Evolutionary conservation across 2,329 filamentous ascomycete species (phyloP).

Genomic region (Aspergillus quadrilineatus): DNA sequence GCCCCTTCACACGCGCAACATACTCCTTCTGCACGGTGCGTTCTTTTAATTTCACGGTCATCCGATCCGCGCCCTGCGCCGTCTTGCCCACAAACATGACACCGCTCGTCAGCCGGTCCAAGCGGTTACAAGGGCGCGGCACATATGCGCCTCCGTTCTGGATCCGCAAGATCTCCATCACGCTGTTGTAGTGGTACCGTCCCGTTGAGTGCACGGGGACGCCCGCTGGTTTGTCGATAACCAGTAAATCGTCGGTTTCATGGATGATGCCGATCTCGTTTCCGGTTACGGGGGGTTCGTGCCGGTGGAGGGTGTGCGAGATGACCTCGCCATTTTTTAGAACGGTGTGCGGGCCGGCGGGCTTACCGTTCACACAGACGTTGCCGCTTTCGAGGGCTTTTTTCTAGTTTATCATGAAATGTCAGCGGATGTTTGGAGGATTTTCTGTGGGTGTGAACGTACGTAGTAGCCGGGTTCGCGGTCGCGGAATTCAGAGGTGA

Average conservation of each 20-base stretch:
- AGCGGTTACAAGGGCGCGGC: constrained; percentile 78
- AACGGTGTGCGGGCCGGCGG: constrained; percentile 64
- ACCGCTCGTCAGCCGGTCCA: constrained; percentile 89
- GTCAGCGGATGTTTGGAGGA: background rate
- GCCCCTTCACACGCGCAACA: constrained; percentile 82
- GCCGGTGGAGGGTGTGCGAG: constrained; percentile 89
- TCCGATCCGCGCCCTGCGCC: constrained; percentile 70
- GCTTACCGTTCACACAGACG: constrained; percentile 77
- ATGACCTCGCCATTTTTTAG: constrained; percentile 88
- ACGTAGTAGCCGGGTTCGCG: constrained; percentile 83
- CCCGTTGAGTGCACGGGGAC: constrained; percentile 94
- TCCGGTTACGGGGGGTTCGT: constrained; percentile 88
- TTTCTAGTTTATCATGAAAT: constrained; percentile 44
- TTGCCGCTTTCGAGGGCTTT: constrained; percentile 75
- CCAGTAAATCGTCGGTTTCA: constrained; percentile 89
- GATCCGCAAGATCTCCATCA: constrained; percentile 88
- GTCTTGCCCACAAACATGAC: constrained; percentile 98
- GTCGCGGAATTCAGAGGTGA: constrained; percentile 88
- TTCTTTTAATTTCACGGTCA: constrained; percentile 73
- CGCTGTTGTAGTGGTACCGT: constrained; percentile 91
- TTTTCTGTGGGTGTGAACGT: constrained; percentile 29
- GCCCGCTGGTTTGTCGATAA: constrained; percentile 94
- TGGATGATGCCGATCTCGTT: constrained; percentile 79
- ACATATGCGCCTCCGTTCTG: constrained; percentile 62
- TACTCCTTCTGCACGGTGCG: constrained; percentile 94